Percentiles rank a stretch among this genome's conserved stretches.
Evolutionary conservation across 495 filamentous ascomycete species (phyloP).

Genomic region (Aspergillus nanangensis): DNA sequence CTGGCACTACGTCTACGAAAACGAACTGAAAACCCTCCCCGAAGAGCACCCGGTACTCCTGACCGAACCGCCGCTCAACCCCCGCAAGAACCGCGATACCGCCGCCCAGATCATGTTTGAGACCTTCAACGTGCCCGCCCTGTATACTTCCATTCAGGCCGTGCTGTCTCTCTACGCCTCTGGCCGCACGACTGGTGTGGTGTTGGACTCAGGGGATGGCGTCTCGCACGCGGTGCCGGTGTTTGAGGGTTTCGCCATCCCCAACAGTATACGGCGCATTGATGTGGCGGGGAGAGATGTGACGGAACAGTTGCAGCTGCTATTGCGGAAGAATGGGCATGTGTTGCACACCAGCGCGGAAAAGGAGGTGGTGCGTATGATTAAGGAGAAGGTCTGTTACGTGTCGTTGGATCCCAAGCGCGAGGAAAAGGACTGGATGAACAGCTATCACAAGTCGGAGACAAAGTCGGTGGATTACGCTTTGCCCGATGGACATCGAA

Average conservation of each 20-base stretch:
- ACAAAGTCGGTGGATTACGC: slow-evolving; percentile 78
- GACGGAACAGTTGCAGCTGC: slow-evolving; percentile 88
- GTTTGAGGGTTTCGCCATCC: slow-evolving; percentile 96
- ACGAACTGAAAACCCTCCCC: slow-evolving; percentile 87
- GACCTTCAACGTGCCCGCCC: slow-evolving; percentile 94
- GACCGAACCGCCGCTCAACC: slow-evolving; percentile 96
- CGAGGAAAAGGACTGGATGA: slow-evolving; percentile 94
- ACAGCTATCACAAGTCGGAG: slow-evolving; percentile 47
- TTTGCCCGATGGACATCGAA: slow-evolving; percentile 85
- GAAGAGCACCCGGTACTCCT: slow-evolving; percentile 98
- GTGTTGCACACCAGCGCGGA: slow-evolving; percentile 97
- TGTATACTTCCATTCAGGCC: slow-evolving; percentile 96
- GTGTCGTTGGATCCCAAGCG: slow-evolving; percentile 86
- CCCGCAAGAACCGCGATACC: slow-evolving; percentile 89
- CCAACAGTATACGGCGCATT: slow-evolving; percentile 87
- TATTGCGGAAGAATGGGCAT: slow-evolving; percentile 88
- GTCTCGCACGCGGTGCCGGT: slow-evolving; percentile 97
- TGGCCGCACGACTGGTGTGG: slow-evolving; percentile 92
- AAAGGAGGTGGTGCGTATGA: slow-evolving; percentile 93
- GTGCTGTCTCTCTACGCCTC: slow-evolving; percentile 95
- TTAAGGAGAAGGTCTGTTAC: slow-evolving; percentile 93
- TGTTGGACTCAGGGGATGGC: slow-evolving; percentile 92
- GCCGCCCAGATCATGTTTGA: slow-evolving; percentile 98
- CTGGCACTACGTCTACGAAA: slow-evolving; percentile 84
- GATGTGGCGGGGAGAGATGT: slow-evolving; percentile 98